Evolutionary conservation across 2,329 filamentous ascomycete species (phyloP).

Genomic region (Penicillium brevicompactum): DNA sequence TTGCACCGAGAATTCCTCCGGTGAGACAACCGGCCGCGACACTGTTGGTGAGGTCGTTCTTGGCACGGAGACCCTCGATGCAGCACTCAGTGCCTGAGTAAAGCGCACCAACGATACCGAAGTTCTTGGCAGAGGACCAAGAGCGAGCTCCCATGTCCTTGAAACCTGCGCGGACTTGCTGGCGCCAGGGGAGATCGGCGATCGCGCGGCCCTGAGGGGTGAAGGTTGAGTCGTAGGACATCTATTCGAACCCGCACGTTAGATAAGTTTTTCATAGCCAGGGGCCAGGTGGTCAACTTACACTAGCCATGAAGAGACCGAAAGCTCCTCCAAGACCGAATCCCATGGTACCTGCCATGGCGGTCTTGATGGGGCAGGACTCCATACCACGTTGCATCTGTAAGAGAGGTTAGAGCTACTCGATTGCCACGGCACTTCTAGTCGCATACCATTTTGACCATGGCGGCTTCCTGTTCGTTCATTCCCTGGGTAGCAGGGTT

Average conservation of each 20-base stretch:
- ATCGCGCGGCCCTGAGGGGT: constrained; percentile 59
- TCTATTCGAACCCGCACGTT: constrained; percentile 55
- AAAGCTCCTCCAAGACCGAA: constrained; percentile 93
- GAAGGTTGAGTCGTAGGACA: constrained; percentile 96
- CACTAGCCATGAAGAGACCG: constrained; percentile 96
- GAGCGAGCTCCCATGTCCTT: constrained; percentile 91
- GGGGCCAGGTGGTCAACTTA: constrained; percentile 52
- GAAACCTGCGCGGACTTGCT: constrained; percentile 84
- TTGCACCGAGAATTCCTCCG: constrained; percentile 81
- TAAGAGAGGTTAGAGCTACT: neutral
- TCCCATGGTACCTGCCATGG: constrained; percentile 87
- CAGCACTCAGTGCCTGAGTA: constrained; percentile 94
- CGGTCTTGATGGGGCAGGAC: constrained; percentile 85
- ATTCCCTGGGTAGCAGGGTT: constrained; percentile 39
- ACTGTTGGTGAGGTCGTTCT: constrained; percentile 90
- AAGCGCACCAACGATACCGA: constrained; percentile 87
- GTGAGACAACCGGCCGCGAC: constrained; percentile 87
- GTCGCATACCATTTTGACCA: constrained; percentile 48
- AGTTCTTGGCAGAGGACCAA: constrained; percentile 86
- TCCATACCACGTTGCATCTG: constrained; percentile 87
- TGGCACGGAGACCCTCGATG: constrained; percentile 85
- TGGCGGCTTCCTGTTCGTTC: constrained; percentile 50
- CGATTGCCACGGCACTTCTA: neutral
- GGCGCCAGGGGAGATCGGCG: constrained; percentile 70
- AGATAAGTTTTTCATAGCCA: neutral